A percentile compares a stretch with the other conserved stretches of the same genome.
phyloP scores from a whole-genome alignment of 768 basidiomycete genomes.

The Clathrus columnatus region DNA sequence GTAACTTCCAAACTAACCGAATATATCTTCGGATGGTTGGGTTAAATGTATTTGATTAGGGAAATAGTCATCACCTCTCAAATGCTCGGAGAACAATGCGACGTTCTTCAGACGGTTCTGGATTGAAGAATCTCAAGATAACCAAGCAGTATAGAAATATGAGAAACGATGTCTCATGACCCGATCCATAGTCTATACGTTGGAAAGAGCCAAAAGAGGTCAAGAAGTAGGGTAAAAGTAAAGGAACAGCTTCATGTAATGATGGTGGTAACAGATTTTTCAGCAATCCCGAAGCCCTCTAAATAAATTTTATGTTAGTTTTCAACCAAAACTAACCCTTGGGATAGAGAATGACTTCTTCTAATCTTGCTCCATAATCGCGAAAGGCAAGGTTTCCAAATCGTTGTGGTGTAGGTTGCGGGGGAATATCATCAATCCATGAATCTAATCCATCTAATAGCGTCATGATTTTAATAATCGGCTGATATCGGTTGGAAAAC shows the following conservation, averaged over 20 bases:
- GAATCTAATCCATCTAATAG: conserved; percentile 57
- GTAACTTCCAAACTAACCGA: conserved; percentile 73
- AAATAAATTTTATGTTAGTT: conserved; percentile 11
- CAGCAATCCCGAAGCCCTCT: conserved; percentile 51
- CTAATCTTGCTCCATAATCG: conserved; percentile 69
- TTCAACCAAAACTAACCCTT: neutral
- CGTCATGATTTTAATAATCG: conserved; percentile 36
- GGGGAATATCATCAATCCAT: conserved; percentile 81
- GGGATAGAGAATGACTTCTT: conserved; percentile 43
- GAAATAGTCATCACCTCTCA: conserved; percentile 27
- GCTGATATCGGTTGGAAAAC: conserved; percentile 26
- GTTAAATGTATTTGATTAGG: conserved; percentile 31
- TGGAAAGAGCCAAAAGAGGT: conserved; percentile 84
- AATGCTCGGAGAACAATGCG: conserved; percentile 23
- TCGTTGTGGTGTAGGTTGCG: conserved; percentile 62
- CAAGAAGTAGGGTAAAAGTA: conserved; percentile 69
- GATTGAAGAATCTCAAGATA: conserved; percentile 57
- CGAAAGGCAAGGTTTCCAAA: conserved; percentile 92
- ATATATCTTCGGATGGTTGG: conserved; percentile 74
- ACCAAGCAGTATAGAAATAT: conserved; percentile 67
- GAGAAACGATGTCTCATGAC: conserved; percentile 87
- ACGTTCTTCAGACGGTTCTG: conserved; percentile 53
- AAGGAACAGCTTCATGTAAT: conserved; percentile 40
- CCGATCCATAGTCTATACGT: conserved; percentile 94
- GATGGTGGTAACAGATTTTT: conserved; percentile 37